Base-by-base conservation (phyloP, 805 yeast genomes). In the Lachancea quebecensis region DNA sequence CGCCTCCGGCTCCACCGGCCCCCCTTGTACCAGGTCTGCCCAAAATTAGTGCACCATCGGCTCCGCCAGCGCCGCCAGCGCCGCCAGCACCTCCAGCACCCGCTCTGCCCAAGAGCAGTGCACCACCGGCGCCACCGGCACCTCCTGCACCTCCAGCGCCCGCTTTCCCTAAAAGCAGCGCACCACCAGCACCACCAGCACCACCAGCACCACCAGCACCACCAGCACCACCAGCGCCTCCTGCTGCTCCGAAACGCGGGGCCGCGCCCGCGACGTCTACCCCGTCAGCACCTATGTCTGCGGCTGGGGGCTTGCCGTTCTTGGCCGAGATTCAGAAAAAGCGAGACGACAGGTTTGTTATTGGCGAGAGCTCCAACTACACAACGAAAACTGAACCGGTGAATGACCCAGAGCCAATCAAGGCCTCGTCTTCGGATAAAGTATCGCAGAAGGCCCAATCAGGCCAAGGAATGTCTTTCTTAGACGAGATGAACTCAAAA, bases 271-370 rank as follows among this genome's bases (percentile, higher is more conserved):
- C 54, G 4, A 35, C 61, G 27, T 49, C 63, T 18, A 53, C 66
- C 25, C 51, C 60, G 11, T 45, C 58, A 10, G 48, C 57, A 14
- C 47, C 57, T 25, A 39, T 42, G n/a, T 50, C 64, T 45, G 48
- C 62, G 34, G 55, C 60, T 10, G 74, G 73, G 2, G 71, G 74
- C 1, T 55, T 74, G 14, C 79, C 80, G 3, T 75, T 75, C 54
- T 60, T 76, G 10, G 71, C 74, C 3, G 74, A 76, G 48, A 75
- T 76, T 43, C 74, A 73, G 52, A 70, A 67, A 30, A 70, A 71
- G 49, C 65, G 80, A 49, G 74, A 71, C 46, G 77, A 74, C 14
- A 52, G 69, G 21, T 65, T 66, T 54, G 75, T 70, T 32, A 71
- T 73, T n/a, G 73, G 67, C 14, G 73, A 61, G 2, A 41, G 58